Conservation (phyloP, 2,329 filamentous ascomycete genomes). For the Fusarium agapanthi region DNA sequence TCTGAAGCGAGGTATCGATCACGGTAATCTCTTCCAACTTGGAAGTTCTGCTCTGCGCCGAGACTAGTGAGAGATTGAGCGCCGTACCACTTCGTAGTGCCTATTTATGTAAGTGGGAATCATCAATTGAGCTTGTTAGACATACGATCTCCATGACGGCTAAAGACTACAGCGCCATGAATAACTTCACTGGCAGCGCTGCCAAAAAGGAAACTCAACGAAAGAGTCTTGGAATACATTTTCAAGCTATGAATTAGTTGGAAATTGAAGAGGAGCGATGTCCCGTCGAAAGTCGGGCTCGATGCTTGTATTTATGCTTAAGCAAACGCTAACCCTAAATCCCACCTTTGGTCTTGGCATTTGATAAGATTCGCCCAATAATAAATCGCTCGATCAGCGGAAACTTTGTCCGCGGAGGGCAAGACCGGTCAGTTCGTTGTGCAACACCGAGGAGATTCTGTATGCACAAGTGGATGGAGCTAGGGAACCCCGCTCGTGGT, state of each 20-base stretch:
- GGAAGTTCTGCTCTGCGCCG: conserved; percentile 46
- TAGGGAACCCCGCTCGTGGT: not conserved
- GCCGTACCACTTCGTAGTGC: conserved; percentile 48
- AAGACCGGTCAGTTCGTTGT: not conserved
- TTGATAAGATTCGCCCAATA: not conserved
- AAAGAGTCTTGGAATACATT: conserved; percentile 14
- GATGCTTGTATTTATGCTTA: conserved; percentile 26
- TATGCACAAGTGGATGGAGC: not conserved
- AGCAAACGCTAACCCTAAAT: not conserved
- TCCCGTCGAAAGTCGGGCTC: not conserved
- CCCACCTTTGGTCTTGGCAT: not conserved
- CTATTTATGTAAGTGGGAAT: conserved; percentile 26
- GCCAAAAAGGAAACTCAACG: conserved; percentile 3
- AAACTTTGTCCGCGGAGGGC: not conserved
- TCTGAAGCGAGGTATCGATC: conserved; percentile 36
- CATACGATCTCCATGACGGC: conserved; percentile 48
- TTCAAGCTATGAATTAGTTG: not conserved
- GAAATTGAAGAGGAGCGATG: not conserved
- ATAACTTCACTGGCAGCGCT: conserved; percentile 42
- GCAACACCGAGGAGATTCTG: not conserved
- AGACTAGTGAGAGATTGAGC: conserved; percentile 46
- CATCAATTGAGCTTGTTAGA: not conserved
- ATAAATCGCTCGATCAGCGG: not conserved
- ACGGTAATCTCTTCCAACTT: conserved; percentile 40
- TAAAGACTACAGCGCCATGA: conserved; percentile 47